Evolutionary conservation across 148 eudicot species (phyloP), one percentile per base, ranked within the genome.

Genomic region (Diospyros kaki): DNA sequence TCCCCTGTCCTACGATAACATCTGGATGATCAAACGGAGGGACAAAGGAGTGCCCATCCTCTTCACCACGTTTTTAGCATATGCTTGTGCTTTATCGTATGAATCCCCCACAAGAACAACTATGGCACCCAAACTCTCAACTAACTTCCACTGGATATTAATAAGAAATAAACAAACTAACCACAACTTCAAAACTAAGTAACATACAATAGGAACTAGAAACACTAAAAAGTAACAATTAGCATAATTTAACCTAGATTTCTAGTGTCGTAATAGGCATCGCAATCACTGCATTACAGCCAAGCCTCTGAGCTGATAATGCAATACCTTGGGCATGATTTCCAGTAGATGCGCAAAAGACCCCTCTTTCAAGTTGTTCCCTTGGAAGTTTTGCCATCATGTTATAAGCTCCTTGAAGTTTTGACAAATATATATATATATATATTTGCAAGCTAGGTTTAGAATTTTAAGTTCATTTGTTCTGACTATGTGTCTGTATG

Each of bases 321-420:
- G 99, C 99, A 79, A 95, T 97, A 41, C 99, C 99, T 80, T 95
- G 99, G 6, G 99, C 99, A 85, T 95, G 99, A 76, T 95, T 95
- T 73, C 99, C 99, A 39, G 99, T 97, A 18, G 97, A 95, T 56
- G 99, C 90, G 84, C 99, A 95, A 44, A 95, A 86, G 58, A 95
- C 97, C 14, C 98, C 98, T 73, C 75, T 89, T 69, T 84, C 89
- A 50, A 95, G 77, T 81, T 92, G 96, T 51, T 86, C 90, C 67
- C 77, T 81, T 2, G 96, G 81, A 84, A 95, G 94, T 68, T 90
- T 95, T 6, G 84, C 93, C 97, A 95, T 95, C 99, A 95, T 92
- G 75, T 95, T 95, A 61, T 95, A 95, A 50, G 99, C 99, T 74
- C 99, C 97, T 50, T 97, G 86, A 71, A 95, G 78, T 87, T 95